phyloP scores from a whole-genome alignment of 306 rosid genomes.

The Sindora glabra region DNA sequence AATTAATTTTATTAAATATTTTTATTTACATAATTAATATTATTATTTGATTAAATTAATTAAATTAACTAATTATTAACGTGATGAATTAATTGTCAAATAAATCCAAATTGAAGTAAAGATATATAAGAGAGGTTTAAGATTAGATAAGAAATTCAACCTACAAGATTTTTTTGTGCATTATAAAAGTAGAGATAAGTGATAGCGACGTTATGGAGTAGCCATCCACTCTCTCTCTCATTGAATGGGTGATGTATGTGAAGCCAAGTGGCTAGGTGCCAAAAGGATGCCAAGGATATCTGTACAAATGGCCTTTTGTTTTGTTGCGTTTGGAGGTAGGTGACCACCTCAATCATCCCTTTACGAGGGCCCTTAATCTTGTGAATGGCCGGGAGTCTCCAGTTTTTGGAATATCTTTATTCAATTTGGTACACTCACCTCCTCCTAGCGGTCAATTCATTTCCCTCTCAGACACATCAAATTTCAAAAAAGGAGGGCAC shows the following conservation, averaged over 20 bases:
- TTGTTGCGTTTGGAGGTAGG: constrained; percentile 8
- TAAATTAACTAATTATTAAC: too few species aligned
- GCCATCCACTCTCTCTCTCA: constrained; percentile 19
- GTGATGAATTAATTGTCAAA: too few species aligned
- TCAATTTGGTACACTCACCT: constrained; percentile 27
- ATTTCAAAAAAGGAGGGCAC: constrained; percentile 10
- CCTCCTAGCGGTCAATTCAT: constrained; percentile 15
- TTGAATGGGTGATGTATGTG: constrained; percentile 17
- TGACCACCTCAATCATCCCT: constrained; percentile 26
- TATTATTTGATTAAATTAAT: too few species aligned
- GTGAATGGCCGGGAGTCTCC: background rate
- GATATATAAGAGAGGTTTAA: constrained; percentile 26
- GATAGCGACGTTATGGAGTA: constrained; percentile 16
- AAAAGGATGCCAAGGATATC: constrained; percentile 5
- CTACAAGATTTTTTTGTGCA: background rate
- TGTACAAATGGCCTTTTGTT: background rate
- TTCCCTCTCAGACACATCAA: background rate
- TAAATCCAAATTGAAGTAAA: background rate
- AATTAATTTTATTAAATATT: too few species aligned
- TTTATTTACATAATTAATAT: too few species aligned
- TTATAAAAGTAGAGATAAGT: constrained; percentile 30
- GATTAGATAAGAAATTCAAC: constrained; percentile 34
- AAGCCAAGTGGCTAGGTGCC: constrained; percentile 12
- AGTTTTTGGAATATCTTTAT: constrained; percentile 16
- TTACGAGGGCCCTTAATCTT: background rate